Base-by-base conservation (phyloP, 495 filamentous ascomycete species). In the Xylaria castorea region DNA sequence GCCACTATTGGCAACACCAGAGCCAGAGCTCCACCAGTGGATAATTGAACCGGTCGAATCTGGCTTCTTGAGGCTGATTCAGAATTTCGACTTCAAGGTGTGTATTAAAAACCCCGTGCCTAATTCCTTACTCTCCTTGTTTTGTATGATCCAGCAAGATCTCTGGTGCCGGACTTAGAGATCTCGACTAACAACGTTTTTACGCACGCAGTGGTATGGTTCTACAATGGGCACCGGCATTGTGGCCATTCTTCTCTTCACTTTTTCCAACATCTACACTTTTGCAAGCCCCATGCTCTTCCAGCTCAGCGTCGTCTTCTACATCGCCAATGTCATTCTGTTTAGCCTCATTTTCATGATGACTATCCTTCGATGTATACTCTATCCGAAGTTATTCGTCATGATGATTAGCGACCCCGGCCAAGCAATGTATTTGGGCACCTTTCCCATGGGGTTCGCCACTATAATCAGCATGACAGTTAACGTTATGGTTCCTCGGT, bases 181-280 rank as follows among this genome's bases (percentile, higher is more conserved):
- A 38, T 38, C 4, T 38, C 36, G 8, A 8, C 36, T 38, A 38
- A 38, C 8, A n/a, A 8, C 36, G 36, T 3, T 38, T 38, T 4
- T 38, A 8, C 8, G 36, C 8, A 38, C 36, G 36, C 36, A 38
- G 72, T 87, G 85, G 87, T 88, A 87, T 75, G 71, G 81, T 5
- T 83, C 89, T 46, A 91, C 78, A 20, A 92, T 92, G 89, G 88
- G 90, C 40, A 92, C 90, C 0, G 90, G 90, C 5, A 89, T 92
- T 34, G 87, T 89, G 3, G 89, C 89, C 6, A 86, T 90, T 38
- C 81, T 91, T 11, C 44, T 75, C 25, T 74, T 74, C 57, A 32
- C 25, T 14, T 50, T 68, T 18, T 74, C 70, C 50, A 71, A 12
- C 62, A 50, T 57, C 34, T 68, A 68, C 51, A 55, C 44, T 36